These are phyloP conservation scores for Huntiella moniliformis DNA, from an alignment of 2,329 filamentous ascomycete species.

Conservation along the genomic window DNA sequence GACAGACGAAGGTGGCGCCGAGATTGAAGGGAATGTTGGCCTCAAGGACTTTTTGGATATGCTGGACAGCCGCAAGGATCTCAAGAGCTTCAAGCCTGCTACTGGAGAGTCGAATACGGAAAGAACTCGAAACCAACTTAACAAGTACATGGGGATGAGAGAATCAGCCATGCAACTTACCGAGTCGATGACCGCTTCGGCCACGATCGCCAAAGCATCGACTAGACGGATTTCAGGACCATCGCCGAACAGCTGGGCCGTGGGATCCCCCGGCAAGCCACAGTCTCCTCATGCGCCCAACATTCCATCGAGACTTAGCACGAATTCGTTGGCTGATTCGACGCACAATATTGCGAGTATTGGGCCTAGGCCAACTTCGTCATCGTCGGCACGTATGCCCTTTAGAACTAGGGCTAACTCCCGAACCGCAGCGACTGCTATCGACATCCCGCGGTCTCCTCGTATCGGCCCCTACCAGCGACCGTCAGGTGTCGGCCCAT, in stretches of 20 bases:
- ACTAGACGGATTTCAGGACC: constrained; percentile 4
- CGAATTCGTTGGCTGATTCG: constrained; percentile 49
- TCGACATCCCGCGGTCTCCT: constrained; percentile 56
- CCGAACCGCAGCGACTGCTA: constrained; percentile 26
- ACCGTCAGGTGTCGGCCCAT: constrained; percentile 44
- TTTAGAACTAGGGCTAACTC: not conserved
- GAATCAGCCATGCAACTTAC: constrained; percentile 78
- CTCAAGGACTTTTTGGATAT: constrained; percentile 86
- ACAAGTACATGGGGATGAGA: constrained; percentile 71
- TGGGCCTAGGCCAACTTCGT: not conserved
- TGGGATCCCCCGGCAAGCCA: constrained; percentile 66
- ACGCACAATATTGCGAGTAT: not conserved
- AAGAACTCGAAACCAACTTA: constrained; percentile 59
- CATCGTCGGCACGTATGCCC: not conserved
- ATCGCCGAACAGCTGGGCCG: constrained; percentile 64
- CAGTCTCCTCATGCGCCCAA: constrained; percentile 84
- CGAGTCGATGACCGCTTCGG: constrained; percentile 82
- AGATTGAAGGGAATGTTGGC: constrained; percentile 25
- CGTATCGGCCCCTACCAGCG: constrained; percentile 36
- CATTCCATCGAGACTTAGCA: constrained; percentile 80
- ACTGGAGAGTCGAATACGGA: constrained; percentile 48
- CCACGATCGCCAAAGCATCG: constrained; percentile 66
- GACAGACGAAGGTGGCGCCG: constrained; percentile 49
- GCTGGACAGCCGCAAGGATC: constrained; percentile 72
- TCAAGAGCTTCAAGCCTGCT: constrained; percentile 55